A percentile compares a stretch with the other conserved stretches of the same genome.
Evolutionary conservation across 352 stramenopile species (phyloP).

Genomic region (Peronosclerospora sorghi): DNA sequence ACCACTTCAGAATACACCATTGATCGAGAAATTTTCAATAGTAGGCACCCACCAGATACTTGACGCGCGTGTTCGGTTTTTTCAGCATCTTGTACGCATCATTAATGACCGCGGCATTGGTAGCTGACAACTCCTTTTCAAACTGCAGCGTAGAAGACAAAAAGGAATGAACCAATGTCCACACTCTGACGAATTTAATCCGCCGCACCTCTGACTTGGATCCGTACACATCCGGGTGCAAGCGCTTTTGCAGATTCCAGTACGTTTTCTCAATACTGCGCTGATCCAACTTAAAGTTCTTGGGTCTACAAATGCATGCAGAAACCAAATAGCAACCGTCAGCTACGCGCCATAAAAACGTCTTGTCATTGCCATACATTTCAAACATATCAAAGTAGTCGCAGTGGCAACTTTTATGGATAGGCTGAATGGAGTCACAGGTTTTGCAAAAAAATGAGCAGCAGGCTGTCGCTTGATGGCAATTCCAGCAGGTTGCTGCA

Average conservation of each 20-base stretch:
- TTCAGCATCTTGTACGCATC: conserved; percentile 85
- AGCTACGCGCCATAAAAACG: neutral
- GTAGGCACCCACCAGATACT: conserved; percentile 59
- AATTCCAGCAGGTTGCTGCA: conserved; percentile 67
- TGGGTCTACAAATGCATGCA: conserved; percentile 27
- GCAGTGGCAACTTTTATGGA: conserved; percentile 55
- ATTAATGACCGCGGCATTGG: conserved; percentile 74
- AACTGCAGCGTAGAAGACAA: conserved; percentile 32
- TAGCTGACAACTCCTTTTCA: conserved; percentile 67
- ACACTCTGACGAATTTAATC: neutral
- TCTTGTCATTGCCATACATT: conserved; percentile 29
- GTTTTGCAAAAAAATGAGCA: conserved; percentile 76
- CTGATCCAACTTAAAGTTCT: conserved; percentile 71
- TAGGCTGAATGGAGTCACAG: conserved; percentile 71
- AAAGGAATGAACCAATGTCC: neutral
- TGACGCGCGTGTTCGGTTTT: conserved; percentile 71
- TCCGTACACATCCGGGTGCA: conserved; percentile 77
- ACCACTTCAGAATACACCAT: conserved; percentile 1
- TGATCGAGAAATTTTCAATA: too few relatives aligned
- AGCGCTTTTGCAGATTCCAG: conserved; percentile 79
- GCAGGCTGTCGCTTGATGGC: conserved; percentile 67
- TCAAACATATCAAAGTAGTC: conserved; percentile 85
- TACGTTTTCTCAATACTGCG: conserved; percentile 80
- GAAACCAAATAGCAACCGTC: conserved; percentile 5
- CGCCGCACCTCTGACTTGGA: conserved; percentile 67